Percentiles rank a stretch among this genome's conserved stretches.
phyloP scores from a whole-genome alignment of 2,329 filamentous ascomycete genomes.

The Apiospora malaysiana region DNA sequence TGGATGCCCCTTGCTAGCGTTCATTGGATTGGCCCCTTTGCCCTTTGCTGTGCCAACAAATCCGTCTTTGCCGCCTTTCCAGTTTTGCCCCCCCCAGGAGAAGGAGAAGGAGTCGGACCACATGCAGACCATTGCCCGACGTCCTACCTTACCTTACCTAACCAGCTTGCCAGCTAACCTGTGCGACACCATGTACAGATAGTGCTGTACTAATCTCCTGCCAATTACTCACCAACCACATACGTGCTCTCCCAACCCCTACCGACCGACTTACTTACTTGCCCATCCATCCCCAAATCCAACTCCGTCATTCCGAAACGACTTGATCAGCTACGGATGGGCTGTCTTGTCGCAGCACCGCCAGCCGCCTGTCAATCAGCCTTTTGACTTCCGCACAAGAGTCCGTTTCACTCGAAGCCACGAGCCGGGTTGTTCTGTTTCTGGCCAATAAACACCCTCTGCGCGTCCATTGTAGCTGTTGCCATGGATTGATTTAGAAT shows the following conservation, averaged over 20 bases:
- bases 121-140: neutral
- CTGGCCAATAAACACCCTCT: slow-evolving; percentile 11
- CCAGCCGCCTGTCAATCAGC: slow-evolving; percentile 9
- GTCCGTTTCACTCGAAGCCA: neutral
- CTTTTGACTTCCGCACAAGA: neutral
- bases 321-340: slow-evolving; percentile 4
- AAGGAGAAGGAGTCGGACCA: neutral
- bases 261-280: slow-evolving; percentile 2
- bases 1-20: neutral
- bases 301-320: slow-evolving; percentile 11
- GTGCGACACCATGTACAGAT: neutral
- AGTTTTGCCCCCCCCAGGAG: neutral
- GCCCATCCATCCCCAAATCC: slow-evolving; percentile 4
- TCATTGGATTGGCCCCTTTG: neutral
- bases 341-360: slow-evolving; percentile 17
- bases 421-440: neutral
- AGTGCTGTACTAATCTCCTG: neutral
- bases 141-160: slow-evolving; percentile 2
- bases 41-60: slow-evolving; percentile 8
- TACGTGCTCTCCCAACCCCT: slow-evolving; percentile 13
- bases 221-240: neutral
- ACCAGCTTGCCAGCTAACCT: neutral
- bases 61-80: slow-evolving; percentile 5
- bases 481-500: slow-evolving; percentile 19
- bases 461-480: slow-evolving; percentile 13